These are phyloP conservation scores for Nasturtium officinale DNA, from an alignment of 345 rosid species.

Conservation along the genomic window DNA sequence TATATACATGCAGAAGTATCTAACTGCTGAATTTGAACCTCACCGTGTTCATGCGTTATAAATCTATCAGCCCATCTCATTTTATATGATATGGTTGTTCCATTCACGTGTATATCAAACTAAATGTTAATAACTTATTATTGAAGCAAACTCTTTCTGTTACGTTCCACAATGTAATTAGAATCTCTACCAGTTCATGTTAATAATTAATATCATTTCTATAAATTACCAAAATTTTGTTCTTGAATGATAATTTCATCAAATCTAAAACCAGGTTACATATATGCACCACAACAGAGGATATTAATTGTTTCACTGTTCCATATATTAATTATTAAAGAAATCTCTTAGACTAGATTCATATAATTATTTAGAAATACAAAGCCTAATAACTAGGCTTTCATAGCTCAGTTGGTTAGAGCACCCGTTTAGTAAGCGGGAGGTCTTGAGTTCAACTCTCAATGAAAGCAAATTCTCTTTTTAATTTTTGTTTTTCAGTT, in stretches of 20 bases:
- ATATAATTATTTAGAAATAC: too few relatives aligned
- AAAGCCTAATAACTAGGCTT: constrained; percentile 3
- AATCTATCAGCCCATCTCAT: neutral
- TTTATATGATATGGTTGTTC: constrained; percentile 4
- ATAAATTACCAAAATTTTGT: neutral
- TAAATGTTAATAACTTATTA: neutral
- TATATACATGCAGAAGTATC: constrained; percentile 9
- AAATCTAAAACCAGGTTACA: neutral
- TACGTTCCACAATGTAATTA: neutral
- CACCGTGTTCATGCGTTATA: constrained; percentile 26
- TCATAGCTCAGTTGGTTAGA: constrained; percentile 96
- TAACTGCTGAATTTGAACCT: constrained; percentile 12
- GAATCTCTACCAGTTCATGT: neutral
- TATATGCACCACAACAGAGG: too few relatives aligned
- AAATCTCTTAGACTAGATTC: too few relatives aligned
- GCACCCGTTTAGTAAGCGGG: constrained; percentile 97
- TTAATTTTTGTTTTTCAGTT: neutral
- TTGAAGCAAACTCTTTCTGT: neutral
- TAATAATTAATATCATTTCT: neutral
- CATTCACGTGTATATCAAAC: neutral
- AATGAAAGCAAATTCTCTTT: constrained; percentile 42
- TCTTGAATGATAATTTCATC: neutral
- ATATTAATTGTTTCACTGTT: neutral
- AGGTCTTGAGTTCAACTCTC: constrained; percentile 98
- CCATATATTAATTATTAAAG: too few relatives aligned